Conservation (phyloP, 495 filamentous ascomycete genomes). For the Lichina pygmaea region DNA sequence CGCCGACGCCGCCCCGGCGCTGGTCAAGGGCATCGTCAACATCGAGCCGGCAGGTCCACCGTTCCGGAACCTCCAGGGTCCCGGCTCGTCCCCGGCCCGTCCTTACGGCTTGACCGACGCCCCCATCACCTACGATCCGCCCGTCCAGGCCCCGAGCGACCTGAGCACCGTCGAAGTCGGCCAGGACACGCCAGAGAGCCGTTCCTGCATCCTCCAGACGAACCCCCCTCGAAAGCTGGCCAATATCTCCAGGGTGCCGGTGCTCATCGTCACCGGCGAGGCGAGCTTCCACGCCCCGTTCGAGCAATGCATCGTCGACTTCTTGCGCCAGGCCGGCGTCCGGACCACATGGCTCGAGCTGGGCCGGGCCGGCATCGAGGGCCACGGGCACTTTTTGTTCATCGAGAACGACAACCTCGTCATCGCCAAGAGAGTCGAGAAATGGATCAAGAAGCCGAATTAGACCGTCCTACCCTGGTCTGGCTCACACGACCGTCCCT, state of each 20-base stretch:
- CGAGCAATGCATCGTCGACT: conserved; percentile 10
- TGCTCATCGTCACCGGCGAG: conserved; percentile 8
- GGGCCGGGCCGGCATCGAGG: conserved; percentile 8
- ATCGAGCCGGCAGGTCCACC: conserved; percentile 11
- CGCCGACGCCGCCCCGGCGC: conserved; percentile 9
- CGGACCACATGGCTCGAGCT: conserved; percentile 6
- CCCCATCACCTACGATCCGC: conserved; percentile 9
- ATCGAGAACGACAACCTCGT: conserved; percentile 11
- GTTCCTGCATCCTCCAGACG: conserved; percentile 5
- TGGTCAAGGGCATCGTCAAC: conserved; percentile 10
- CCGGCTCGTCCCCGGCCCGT: neutral
- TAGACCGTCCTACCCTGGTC: too few relatives aligned
- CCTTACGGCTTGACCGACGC: conserved; percentile 10
- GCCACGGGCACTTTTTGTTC: conserved; percentile 11
- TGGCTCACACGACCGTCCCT: too few relatives aligned
- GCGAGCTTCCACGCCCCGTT: conserved; percentile 11
- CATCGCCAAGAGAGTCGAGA: conserved; percentile 2
- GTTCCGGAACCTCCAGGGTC: conserved; percentile 2
- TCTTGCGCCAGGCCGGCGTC: conserved; percentile 9
- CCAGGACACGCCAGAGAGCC: neutral
- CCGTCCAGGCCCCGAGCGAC: neutral
- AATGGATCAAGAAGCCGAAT: neutral
- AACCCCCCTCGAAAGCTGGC: conserved; percentile 7
- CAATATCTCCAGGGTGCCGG: conserved; percentile 8
- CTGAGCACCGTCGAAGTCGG: neutral